Evolutionary conservation across 164 flowering plant species (phyloP).

Genomic region (Stephania yunnanensis): DNA sequence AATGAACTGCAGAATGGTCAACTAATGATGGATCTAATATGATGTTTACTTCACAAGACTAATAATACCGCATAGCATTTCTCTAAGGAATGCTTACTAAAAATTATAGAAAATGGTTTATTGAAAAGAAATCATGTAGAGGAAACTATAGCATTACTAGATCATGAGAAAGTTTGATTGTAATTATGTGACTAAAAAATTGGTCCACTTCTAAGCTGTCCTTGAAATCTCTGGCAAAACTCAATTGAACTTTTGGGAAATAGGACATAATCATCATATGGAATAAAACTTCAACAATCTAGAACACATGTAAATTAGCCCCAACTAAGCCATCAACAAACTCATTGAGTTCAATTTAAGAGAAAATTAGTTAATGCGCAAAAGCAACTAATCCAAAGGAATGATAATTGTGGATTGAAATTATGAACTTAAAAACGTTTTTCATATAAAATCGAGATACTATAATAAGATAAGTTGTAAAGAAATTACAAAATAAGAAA

Average conservation of each 20-base stretch:
- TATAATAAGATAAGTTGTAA: conserved; percentile 3
- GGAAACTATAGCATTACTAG: no score
- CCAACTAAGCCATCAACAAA: neutral
- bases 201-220: neutral
- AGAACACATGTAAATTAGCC: neutral
- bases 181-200: neutral
- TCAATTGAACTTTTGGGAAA: neutral
- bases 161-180: neutral
- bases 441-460: neutral
- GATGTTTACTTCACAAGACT: neutral
- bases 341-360: neutral
- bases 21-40: neutral
- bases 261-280: neutral
- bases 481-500: neutral
- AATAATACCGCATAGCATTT: neutral
- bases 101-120: no score
- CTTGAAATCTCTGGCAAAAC: neutral
- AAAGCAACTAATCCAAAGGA: no score
- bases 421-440: neutral
- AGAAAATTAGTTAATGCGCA: no score
- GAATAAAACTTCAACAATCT: neutral
- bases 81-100: neutral
- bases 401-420: neutral
- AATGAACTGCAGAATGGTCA: neutral
- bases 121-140: no score